Evolutionary conservation across 1,284 basidiomycete genomes (phyloP).

Genomic region (Apiotrichum gamsii): DNA sequence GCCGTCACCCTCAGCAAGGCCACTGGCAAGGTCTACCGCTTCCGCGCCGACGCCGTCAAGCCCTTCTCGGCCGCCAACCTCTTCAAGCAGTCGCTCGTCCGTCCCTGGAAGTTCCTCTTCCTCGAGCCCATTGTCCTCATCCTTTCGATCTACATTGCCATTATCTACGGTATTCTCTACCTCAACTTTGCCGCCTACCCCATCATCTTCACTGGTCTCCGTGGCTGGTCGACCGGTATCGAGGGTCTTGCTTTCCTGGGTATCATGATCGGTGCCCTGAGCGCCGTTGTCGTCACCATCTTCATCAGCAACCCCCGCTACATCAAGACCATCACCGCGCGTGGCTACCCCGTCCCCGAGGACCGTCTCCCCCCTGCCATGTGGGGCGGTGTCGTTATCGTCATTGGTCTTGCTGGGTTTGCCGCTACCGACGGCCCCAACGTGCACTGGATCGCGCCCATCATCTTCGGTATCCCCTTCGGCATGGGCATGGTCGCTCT

Average conservation of each 20-base stretch:
- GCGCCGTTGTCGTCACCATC: constrained; percentile 56
- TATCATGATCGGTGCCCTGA: constrained; percentile 57
- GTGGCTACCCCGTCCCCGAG: constrained; percentile 54
- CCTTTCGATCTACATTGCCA: constrained; percentile 54
- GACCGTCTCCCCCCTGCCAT: constrained; percentile 55
- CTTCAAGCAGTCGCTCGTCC: constrained; percentile 45
- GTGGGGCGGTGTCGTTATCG: constrained; percentile 38
- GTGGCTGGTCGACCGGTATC: constrained; percentile 57
- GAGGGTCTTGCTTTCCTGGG: constrained; percentile 63
- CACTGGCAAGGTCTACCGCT: constrained; percentile 47
- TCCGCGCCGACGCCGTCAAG: constrained; percentile 48
- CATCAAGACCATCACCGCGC: constrained; percentile 53
- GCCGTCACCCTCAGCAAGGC: constrained; percentile 43
- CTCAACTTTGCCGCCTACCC: constrained; percentile 48
- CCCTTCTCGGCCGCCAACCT: constrained; percentile 35
- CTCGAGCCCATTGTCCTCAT: constrained; percentile 50
- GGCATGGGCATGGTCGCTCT: constrained; percentile 60
- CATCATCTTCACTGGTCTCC: constrained; percentile 59
- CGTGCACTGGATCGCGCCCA: constrained; percentile 53
- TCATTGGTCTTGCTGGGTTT: constrained; percentile 46
- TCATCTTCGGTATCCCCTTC: constrained; percentile 58
- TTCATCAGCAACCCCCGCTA: constrained; percentile 54
- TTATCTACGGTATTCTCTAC: constrained; percentile 49
- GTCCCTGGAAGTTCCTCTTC: constrained; percentile 50
- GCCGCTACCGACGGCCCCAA: constrained; percentile 42